Evolutionary conservation across 768 basidiomycete genomes (phyloP), one percentile per base, ranked within the genome.

Genomic region (Clathrus columnatus): DNA sequence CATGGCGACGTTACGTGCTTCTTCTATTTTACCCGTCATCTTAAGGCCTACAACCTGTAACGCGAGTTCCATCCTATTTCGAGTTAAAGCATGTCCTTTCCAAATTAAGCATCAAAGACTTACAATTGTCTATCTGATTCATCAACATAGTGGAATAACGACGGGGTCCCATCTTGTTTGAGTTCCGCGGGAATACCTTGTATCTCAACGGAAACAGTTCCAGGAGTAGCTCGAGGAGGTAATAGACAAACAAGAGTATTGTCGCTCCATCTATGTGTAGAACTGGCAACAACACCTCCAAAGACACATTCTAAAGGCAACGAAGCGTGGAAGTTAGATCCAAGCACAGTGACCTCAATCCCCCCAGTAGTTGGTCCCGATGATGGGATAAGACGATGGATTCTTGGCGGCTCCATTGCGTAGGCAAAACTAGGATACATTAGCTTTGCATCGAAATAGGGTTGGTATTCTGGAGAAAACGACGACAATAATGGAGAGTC

Each of bases 11-110:
- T 91, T 88, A 68, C 89, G 86, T 2, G 93, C 92, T 52, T 93
- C 90, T 62, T 94, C 91, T 26, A 95, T 84, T 64, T 92, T 88
- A 48, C 93, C 93, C 0, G 92, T 95, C 90, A 96, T 94, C 73
- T 95, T 93, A 60, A 96, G 73, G 0, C 94, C 94, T 17, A 97
- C 92, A 14, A 95, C 91, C 65, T 95, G 92, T 3, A 97, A 75
- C 50, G 93, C 93, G 52, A 96, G 80, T 67, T 95, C 94, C 91
- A 97, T 94, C 61, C 91, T 94, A 62, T 26, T 46, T 59, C 57
- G 32, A 18, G 56, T 49, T 47, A 59, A 54, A 42, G 54, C 41
- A 23, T 23, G 59, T 36, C 44, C 45, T 47, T 21, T 20, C 50
- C 24, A 29, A 14, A 57, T 4, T 61, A 54, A 60, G 51, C 61